A percentile compares a stretch with the other conserved stretches of the same genome.
Evolutionary conservation across 305 asterid species (phyloP).

Genomic region (Ilex paraguariensis): DNA sequence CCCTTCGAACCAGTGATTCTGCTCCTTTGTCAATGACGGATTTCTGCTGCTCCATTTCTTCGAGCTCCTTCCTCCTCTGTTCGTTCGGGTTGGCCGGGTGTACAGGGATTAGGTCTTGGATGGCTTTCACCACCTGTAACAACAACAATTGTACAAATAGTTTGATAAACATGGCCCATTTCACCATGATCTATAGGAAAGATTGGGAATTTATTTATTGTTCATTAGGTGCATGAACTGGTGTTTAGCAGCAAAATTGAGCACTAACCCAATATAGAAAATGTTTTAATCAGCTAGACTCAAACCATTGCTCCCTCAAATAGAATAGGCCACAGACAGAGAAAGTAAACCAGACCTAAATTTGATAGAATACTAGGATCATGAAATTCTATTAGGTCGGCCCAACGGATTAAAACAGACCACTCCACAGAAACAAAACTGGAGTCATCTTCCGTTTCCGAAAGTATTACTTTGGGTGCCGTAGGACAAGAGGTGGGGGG

Average conservation of each 20-base stretch:
- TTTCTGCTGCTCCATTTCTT: conserved; percentile 61
- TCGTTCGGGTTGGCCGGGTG: conserved; percentile 25
- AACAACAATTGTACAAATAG: conserved; percentile 38
- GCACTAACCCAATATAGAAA: neutral
- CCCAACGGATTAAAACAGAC: neutral
- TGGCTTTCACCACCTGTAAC: conserved; percentile 64
- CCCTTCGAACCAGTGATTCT: conserved; percentile 41
- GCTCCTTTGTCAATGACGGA: conserved; percentile 57
- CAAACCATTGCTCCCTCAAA: too few relatives aligned
- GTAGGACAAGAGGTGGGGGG: neutral
- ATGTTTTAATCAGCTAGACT: too few relatives aligned
- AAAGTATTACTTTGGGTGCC: neutral
- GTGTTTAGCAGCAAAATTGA: neutral
- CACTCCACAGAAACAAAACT: neutral
- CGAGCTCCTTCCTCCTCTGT: conserved; percentile 45
- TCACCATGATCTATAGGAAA: conserved; percentile 12
- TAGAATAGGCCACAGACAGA: too few relatives aligned
- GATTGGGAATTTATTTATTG: neutral
- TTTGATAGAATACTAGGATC: neutral
- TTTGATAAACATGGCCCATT: conserved; percentile 52
- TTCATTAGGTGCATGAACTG: neutral
- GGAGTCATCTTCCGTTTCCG: neutral
- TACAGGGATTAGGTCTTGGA: conserved; percentile 54
- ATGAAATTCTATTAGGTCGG: neutral
- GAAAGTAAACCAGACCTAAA: neutral